phyloP scores from a whole-genome alignment of 768 basidiomycete species.

The Suillus placidus region DNA sequence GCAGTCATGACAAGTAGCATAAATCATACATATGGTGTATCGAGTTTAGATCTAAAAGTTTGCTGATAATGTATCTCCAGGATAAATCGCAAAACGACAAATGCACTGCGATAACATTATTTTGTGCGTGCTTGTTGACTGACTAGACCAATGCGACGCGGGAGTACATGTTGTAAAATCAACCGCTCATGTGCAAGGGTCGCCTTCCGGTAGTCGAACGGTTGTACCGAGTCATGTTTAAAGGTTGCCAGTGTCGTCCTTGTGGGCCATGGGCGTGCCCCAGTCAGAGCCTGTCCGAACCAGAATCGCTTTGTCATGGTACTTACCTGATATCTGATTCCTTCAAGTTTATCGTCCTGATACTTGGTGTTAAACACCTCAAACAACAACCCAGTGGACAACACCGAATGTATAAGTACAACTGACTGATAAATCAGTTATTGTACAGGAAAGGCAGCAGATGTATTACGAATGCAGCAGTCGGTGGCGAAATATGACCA shows the following conservation, averaged over 20 bases:
- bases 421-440: background rate
- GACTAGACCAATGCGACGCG: too few relatives aligned
- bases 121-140: too few relatives aligned
- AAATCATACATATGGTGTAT: background rate
- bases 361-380: background rate
- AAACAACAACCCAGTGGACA: too few relatives aligned
- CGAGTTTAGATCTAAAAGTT: background rate
- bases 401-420: constrained; percentile 1
- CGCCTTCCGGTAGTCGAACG: background rate
- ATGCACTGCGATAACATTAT: background rate
- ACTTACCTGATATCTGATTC: background rate
- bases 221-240: background rate
- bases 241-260: background rate
- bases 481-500: background rate
- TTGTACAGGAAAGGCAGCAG: background rate
- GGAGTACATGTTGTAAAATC: background rate
- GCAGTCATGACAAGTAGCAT: background rate
- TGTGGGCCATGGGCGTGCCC: background rate
- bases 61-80: background rate
- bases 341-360: background rate
- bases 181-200: background rate
- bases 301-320: background rate
- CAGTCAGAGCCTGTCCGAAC: background rate
- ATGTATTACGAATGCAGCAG: constrained; percentile 4
- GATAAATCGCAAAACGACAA: background rate